Evolutionary conservation across 495 filamentous ascomycete species (phyloP).

Genomic region (Trichoderma virens): DNA sequence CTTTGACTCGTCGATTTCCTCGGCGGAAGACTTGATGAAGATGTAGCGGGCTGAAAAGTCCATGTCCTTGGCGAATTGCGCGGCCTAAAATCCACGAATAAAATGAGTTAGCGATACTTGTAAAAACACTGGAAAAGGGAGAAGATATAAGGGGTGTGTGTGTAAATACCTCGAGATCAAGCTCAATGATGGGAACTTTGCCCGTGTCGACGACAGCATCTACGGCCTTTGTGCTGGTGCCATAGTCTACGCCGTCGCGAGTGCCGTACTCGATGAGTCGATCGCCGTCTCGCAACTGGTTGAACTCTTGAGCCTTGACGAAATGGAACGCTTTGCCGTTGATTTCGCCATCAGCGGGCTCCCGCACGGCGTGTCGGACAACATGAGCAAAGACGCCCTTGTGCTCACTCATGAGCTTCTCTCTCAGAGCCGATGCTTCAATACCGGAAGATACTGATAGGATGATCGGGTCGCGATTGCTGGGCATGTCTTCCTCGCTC

Average conservation of each 20-base stretch:
- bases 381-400: slow-evolving; percentile 31
- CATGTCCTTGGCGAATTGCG: slow-evolving; percentile 64
- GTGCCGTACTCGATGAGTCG: slow-evolving; percentile 42
- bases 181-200: slow-evolving; percentile 47
- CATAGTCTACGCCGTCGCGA: slow-evolving; percentile 33
- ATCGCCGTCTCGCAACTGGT: slow-evolving; percentile 44
- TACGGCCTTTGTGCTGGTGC: slow-evolving; percentile 38
- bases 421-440: slow-evolving; percentile 30
- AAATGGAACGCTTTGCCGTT: slow-evolving; percentile 39
- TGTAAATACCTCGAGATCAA: slow-evolving; percentile 47
- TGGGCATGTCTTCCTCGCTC: slow-evolving; percentile 25
- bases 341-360: slow-evolving; percentile 36
- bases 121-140: neutral
- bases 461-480: slow-evolving; percentile 37
- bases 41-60: slow-evolving; percentile 63
- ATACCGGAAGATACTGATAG: slow-evolving; percentile 35
- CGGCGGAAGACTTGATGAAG: slow-evolving; percentile 60
- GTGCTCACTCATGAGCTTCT: slow-evolving; percentile 35
- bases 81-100: no score
- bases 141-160: neutral
- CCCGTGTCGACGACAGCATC: slow-evolving; percentile 38
- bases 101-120: no score
- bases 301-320: slow-evolving; percentile 38
- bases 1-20: slow-evolving; percentile 54
- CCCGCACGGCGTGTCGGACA: slow-evolving; percentile 34